These are phyloP conservation scores for Prinsepia uniflora DNA, from an alignment of 306 rosid species.

Conservation along the genomic window DNA sequence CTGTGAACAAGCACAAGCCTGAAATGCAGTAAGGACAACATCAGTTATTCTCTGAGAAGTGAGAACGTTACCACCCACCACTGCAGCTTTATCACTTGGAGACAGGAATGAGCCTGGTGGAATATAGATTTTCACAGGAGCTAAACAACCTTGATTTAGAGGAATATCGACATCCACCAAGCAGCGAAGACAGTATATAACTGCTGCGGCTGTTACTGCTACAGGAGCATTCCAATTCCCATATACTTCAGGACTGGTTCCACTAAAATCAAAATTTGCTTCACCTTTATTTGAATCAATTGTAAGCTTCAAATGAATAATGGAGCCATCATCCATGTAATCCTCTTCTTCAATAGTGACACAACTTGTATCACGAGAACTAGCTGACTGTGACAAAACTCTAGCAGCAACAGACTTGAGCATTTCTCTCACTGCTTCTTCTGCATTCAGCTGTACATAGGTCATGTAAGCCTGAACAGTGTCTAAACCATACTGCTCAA, in stretches of 20 bases:
- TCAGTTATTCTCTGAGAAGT: slow-evolving; percentile 95
- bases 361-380: slow-evolving; percentile 23
- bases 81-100: slow-evolving; percentile 87
- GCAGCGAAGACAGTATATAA: slow-evolving; percentile 82
- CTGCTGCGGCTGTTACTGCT: slow-evolving; percentile 94
- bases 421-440: slow-evolving; percentile 93
- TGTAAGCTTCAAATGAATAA: slow-evolving; percentile 77
- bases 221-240: slow-evolving; percentile 97
- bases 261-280: slow-evolving; percentile 71
- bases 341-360: slow-evolving; percentile 79
- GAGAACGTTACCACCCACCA: slow-evolving; percentile 89
- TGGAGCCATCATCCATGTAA: slow-evolving; percentile 95
- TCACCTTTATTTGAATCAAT: slow-evolving; percentile 77
- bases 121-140: slow-evolving; percentile 85
- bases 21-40: slow-evolving; percentile 83
- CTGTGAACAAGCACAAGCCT: slow-evolving; percentile 96
- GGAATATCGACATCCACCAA: slow-evolving; percentile 90
- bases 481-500: slow-evolving; percentile 76
- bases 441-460: slow-evolving; percentile 82
- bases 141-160: slow-evolving; percentile 95
- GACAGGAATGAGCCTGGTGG: slow-evolving; percentile 91
- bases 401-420: slow-evolving; percentile 63
- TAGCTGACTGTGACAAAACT: slow-evolving; percentile 44
- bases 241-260: slow-evolving; percentile 83
- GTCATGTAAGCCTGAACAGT: slow-evolving; percentile 95